Conservation (phyloP, 495 filamentous ascomycete genomes). For the Aspergillus haitiensis region DNA sequence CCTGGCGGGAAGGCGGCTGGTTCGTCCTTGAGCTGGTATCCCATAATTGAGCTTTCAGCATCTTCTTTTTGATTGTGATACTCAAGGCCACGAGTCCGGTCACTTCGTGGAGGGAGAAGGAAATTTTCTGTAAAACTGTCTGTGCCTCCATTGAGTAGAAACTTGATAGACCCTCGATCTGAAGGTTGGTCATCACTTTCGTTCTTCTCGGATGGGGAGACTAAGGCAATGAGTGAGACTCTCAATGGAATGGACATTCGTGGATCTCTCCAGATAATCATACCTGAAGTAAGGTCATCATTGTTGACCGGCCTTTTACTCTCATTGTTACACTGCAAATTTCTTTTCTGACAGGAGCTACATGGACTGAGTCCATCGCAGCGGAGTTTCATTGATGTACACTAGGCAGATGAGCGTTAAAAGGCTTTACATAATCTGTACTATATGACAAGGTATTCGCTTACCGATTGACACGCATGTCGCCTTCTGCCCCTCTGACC, state of each 20-base stretch:
- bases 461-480: conserved; percentile 50
- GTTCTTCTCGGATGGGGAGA: conserved; percentile 22
- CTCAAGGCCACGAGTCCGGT: conserved; percentile 38
- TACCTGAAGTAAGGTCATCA: conserved; percentile 25
- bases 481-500: conserved; percentile 47
- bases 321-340: conserved; percentile 44
- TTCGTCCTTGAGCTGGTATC: conserved; percentile 24
- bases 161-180: conserved; percentile 50
- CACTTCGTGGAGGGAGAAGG: conserved; percentile 43
- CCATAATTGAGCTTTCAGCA: conserved; percentile 19
- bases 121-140: conserved; percentile 50
- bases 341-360: conserved; percentile 47
- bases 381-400: conserved; percentile 54
- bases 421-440: background rate
- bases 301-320: conserved; percentile 22
- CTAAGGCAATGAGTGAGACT: conserved; percentile 15
- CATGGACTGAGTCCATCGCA: conserved; percentile 52
- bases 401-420: conserved; percentile 30
- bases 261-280: background rate
- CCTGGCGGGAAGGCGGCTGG: conserved; percentile 23
- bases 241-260: background rate
- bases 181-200: conserved; percentile 34
- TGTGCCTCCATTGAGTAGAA: conserved; percentile 48
- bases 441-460: conserved; percentile 4
- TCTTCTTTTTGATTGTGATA: conserved; percentile 37